Conservation (phyloP, 2,329 filamentous ascomycete species). For the Fusarium globosum region DNA sequence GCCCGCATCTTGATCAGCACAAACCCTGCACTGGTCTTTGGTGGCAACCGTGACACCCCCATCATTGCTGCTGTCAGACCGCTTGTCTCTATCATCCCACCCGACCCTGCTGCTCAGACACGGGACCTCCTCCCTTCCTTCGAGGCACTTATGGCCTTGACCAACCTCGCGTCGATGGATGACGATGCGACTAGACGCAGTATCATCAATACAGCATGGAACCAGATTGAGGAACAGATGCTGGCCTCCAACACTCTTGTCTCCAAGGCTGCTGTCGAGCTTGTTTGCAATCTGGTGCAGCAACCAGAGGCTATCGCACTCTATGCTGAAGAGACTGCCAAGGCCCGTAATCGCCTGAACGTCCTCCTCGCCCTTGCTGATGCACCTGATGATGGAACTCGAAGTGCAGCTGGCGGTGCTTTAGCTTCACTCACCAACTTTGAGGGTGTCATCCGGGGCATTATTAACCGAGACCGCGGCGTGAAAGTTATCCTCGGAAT, state of each 20-base stretch:
- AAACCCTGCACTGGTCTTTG: conserved; percentile 86
- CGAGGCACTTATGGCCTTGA: conserved; percentile 89
- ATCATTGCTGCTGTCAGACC: conserved; percentile 85
- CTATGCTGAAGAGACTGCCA: conserved; percentile 74
- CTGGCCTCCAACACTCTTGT: conserved; percentile 80
- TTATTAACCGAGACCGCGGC: conserved; percentile 78
- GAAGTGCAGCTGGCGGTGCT: conserved; percentile 87
- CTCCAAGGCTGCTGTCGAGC: conserved; percentile 84
- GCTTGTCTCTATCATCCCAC: conserved; percentile 77
- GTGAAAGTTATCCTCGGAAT: conserved; percentile 82
- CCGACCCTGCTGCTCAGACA: conserved; percentile 70
- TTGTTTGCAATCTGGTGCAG: conserved; percentile 90
- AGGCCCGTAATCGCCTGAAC: conserved; percentile 80
- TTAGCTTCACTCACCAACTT: conserved; percentile 85
- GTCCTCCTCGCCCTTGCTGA: conserved; percentile 90
- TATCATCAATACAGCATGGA: conserved; percentile 80
- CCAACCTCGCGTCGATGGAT: conserved; percentile 88
- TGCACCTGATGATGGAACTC: conserved; percentile 81
- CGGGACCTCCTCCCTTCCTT: conserved; percentile 89
- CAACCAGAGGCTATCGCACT: conserved; percentile 72
- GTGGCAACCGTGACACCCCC: conserved; percentile 76
- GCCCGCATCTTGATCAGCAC: conserved; percentile 88
- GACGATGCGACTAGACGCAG: conserved; percentile 71
- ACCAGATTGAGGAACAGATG: conserved; percentile 83
- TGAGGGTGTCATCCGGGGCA: conserved; percentile 76